Base-by-base conservation (phyloP, 495 filamentous ascomycete genomes). In the Cercophora newfieldiana region DNA sequence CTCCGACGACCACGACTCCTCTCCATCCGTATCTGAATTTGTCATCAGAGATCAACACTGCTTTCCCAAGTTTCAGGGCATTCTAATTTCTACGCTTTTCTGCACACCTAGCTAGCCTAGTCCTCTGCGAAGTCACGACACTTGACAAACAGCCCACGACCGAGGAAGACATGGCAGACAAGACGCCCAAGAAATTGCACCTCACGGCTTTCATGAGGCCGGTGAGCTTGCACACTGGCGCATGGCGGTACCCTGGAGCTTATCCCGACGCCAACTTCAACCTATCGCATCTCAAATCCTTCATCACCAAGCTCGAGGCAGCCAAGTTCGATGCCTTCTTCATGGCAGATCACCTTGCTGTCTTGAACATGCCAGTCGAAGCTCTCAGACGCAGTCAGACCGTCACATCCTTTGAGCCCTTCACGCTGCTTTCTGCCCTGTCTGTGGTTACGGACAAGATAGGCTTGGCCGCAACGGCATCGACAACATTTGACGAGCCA, bases 241-340 rank as follows among this genome's bases (percentile, higher is more conserved):
- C 84, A 61, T 86, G 85, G 84, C 80, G 84, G 7, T 86, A 85
- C 55, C 84, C 84, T 1, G 80, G 80, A 31, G 71, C 85, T 7
- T 85, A 84, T 62, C 73, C 84, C 0, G 84, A 86, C 59, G 85
- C 84, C 59, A 87, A 86, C 72, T 87, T 87, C 79, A 86, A 85
- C 71, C 80, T 87, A 31, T 69, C 77, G 28, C 82, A 87, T 58
- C 74, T 88, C 56, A 79, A 79, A 29, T 74, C 77, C 7, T 86
- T 87, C 63, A 81, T 83, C 61, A 79, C 82, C 59, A 85, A 83
- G 65, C 79, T 88, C 16, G 84, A 87, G 71, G 79, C 75, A 16
- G 85, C 83, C 66, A 87, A 87, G 64, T 87, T 87, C 73, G 83
- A 87, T 69, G 85, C 83, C 58, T 86, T 87, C 77, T 87, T 87